A percentile compares a stretch with the other conserved stretches of the same genome.
These are phyloP conservation scores for Kodamaea kakaduensis DNA, from an alignment of 805 yeast species.

Conservation along the genomic window DNA sequence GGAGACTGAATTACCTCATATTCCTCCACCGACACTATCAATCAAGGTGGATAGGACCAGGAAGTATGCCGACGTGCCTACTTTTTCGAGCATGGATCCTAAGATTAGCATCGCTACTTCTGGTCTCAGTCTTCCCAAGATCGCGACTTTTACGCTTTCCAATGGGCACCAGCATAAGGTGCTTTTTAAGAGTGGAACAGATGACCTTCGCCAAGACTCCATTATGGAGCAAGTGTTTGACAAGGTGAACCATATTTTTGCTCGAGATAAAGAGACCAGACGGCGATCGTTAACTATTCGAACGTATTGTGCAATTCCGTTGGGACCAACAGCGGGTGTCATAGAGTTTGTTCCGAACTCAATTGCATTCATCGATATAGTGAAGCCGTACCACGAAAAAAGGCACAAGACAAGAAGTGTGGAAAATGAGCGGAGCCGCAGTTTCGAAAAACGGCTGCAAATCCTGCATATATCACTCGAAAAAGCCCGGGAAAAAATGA, in stretches of 20 bases:
- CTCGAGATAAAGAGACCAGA: constrained; percentile 51
- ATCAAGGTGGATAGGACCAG: constrained; percentile 41
- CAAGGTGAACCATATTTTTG: constrained; percentile 70
- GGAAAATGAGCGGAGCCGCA: too few relatives aligned
- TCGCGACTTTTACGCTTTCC: constrained; percentile 50
- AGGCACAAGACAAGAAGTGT: too few relatives aligned
- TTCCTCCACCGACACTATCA: constrained; percentile 68
- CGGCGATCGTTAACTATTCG: constrained; percentile 59
- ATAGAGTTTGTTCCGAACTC: constrained; percentile 87
- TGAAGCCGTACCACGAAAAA: constrained; percentile 57
- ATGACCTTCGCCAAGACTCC: constrained; percentile 92
- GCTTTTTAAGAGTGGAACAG: constrained; percentile 80
- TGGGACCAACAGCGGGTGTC: constrained; percentile 83
- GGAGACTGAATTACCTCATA: constrained; percentile 38
- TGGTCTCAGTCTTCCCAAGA: constrained; percentile 87
- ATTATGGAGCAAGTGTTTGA: constrained; percentile 97
- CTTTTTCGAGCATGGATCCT: constrained; percentile 43
- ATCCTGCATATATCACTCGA: constrained; percentile 47
- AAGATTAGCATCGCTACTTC: constrained; percentile 62
- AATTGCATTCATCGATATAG: constrained; percentile 61
- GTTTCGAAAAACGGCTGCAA: too few relatives aligned
- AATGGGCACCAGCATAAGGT: constrained; percentile 58
- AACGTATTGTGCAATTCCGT: constrained; percentile 85
- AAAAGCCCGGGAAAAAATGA: constrained; percentile 64
- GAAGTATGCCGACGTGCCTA: constrained; percentile 45